phyloP scores from a whole-genome alignment of 345 rosid species.

The Populus alba region DNA sequence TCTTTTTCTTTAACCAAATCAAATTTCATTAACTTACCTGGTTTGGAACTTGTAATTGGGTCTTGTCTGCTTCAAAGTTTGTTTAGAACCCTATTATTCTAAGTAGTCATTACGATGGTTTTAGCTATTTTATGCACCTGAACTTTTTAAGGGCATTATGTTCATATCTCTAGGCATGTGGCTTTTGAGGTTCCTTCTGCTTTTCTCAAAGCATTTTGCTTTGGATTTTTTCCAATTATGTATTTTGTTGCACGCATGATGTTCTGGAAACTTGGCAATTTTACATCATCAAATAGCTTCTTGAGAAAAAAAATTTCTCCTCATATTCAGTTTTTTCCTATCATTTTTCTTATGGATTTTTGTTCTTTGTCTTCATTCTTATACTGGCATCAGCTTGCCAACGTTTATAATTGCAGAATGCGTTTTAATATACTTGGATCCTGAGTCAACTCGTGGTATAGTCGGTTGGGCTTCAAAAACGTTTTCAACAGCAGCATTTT shows the following conservation, averaged over 20 bases:
- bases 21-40: neutral
- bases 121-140: neutral
- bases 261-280: neutral
- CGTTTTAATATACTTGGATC: slow-evolving; percentile 89
- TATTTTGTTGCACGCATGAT: neutral
- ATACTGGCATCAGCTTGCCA: slow-evolving; percentile 82
- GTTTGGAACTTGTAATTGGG: neutral
- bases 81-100: neutral
- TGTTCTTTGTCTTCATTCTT: slow-evolving; percentile 36
- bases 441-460: slow-evolving; percentile 73
- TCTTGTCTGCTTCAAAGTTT: neutral
- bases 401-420: slow-evolving; percentile 99
- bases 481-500: slow-evolving; percentile 75
- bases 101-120: neutral
- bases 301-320: neutral
- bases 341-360: slow-evolving; percentile 5
- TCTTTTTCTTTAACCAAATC: neutral
- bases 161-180: neutral
- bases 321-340: neutral
- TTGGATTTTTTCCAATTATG: neutral
- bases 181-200: neutral
- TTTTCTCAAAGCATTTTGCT: neutral
- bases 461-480: slow-evolving; percentile 79
- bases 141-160: neutral
- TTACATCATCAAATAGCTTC: neutral